Base-by-base conservation (phyloP, 345 rosid species). In the Noccaea bulbosa region DNA sequence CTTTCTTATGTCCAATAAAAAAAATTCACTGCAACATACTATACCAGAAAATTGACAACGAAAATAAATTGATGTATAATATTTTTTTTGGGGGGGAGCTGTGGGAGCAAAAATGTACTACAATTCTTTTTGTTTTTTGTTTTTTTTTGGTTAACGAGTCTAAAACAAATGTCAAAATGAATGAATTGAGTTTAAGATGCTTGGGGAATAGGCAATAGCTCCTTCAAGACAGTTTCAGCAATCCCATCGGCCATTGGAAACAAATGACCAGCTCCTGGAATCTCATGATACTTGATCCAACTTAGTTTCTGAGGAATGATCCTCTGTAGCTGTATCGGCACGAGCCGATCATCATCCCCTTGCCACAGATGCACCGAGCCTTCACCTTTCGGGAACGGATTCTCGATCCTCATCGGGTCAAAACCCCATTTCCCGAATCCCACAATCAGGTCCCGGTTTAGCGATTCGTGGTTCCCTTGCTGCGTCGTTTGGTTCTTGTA, bases 321-420 rank as follows among this genome's bases (percentile, higher is more conserved):
- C 51, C 86, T 78, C 50, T 86, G 88, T 72, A 88, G 74, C 9
- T 52, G 75, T 24, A 79, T 65, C 1, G 94, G 86, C 20, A 84
- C 84, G 0, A 88, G 65, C 44, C 65, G 11, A 71, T 88, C 94
- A 50, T 86, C 81, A 8, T 83, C 83, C 1, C 91, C 94, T 34
- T 86, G 94, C 94, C 88, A 86, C 38, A 86, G 24, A 38, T 88
- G 89, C 12, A 86, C 81, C 0, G 73, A 80, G 8, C 86, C 83
- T 62, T 81, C 83, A 15, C 65, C 70, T 7, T 84, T 80, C 0
- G 88, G 86, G 57, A 83, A 86, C 9, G 88, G 79, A 16, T 79
- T 86, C 57, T 80, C 80, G 12, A 88, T 41, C 51, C 76, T 81
- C 75, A 80, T 78, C 0, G 84, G 91, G 15, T 81, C 84, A 2